phyloP scores from a whole-genome alignment of 768 basidiomycete genomes.

The Mycena polygramma region DNA sequence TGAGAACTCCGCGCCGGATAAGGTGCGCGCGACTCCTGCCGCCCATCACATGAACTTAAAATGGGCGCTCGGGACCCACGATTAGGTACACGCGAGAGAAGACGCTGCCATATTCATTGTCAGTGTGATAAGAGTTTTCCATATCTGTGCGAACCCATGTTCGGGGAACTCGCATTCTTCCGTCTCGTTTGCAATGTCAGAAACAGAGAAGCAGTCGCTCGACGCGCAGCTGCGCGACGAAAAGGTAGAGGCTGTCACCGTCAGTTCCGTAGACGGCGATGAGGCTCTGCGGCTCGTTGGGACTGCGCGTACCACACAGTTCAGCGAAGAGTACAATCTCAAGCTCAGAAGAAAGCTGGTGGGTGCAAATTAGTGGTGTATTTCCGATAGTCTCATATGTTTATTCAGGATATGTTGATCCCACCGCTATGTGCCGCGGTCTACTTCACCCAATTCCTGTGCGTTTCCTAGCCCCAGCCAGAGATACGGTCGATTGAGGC shows the following conservation, averaged over 20 bases:
- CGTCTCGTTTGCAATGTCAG: conserved; percentile 12
- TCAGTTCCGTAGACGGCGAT: conserved; percentile 62
- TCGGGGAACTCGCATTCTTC: neutral
- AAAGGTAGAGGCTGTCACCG: conserved; percentile 44
- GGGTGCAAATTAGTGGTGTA: neutral
- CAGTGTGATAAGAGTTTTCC: conserved; percentile 22
- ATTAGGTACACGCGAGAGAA: conserved; percentile 31
- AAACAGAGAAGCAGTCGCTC: conserved; percentile 32
- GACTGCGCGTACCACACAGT: conserved; percentile 60
- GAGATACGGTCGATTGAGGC: neutral
- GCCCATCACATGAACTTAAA: conserved; percentile 19
- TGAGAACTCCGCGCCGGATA: conserved; percentile 19
- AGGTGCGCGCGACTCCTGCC: conserved; percentile 2
- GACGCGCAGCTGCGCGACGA: conserved; percentile 47
- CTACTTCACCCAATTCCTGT: conserved; percentile 79
- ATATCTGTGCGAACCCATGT: conserved; percentile 6
- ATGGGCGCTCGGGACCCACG: conserved; percentile 14
- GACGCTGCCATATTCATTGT: conserved; percentile 19
- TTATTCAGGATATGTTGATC: conserved; percentile 61
- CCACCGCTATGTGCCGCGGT: conserved; percentile 72
- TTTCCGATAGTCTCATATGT: neutral
- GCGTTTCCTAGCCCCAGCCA: conserved; percentile 34
- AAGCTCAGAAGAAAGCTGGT: conserved; percentile 72
- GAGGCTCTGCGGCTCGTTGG: conserved; percentile 75
- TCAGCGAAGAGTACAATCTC: conserved; percentile 72